phyloP scores from a whole-genome alignment of 306 rosid genomes.

The Fragaria ananassa region DNA sequence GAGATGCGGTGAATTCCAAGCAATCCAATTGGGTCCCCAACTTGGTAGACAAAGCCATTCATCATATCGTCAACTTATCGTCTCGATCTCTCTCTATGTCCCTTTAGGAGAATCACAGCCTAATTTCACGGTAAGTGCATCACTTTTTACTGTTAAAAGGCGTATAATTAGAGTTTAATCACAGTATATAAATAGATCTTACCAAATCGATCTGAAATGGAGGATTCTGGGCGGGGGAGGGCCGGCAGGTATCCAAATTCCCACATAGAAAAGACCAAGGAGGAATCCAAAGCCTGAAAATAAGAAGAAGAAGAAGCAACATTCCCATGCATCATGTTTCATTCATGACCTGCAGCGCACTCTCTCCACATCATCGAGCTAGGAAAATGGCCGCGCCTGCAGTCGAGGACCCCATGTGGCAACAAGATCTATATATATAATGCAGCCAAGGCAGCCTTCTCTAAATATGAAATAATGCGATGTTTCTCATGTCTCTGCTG shows the following conservation, averaged over 20 bases:
- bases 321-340: background rate
- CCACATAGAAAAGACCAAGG: background rate
- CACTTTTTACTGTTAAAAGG: background rate
- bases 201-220: background rate
- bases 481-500: background rate
- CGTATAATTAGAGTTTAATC: background rate
- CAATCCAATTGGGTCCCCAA: constrained; percentile 41
- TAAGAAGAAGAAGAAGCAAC: background rate
- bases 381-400: background rate
- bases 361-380: background rate
- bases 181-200: background rate
- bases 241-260: background rate
- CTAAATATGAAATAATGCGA: background rate
- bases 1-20: constrained; percentile 58
- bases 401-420: constrained; percentile 22
- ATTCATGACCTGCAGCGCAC: constrained; percentile 5
- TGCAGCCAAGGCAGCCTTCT: constrained; percentile 25
- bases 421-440: constrained; percentile 5
- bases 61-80: constrained; percentile 8
- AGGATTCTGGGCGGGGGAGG: background rate
- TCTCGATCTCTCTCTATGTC: background rate
- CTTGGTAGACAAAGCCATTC: constrained; percentile 8
- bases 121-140: background rate
- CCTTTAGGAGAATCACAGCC: background rate
- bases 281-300: constrained; percentile 5